A percentile compares a stretch with the other conserved stretches of the same genome.
Evolutionary conservation across 179 eudicot genomes (phyloP).

Genomic region (Silene noctiflora): DNA sequence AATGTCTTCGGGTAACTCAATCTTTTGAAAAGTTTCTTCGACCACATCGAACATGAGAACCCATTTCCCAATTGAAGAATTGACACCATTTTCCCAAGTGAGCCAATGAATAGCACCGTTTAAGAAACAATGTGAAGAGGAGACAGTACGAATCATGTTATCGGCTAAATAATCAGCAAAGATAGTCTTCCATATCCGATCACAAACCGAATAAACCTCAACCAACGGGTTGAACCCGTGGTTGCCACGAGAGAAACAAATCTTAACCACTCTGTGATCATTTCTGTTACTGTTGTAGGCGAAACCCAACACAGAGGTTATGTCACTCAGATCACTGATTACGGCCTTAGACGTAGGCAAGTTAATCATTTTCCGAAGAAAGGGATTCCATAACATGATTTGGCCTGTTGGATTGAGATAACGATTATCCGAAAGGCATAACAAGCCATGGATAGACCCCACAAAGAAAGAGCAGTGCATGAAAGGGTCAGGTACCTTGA

Average conservation of each 20-base stretch:
- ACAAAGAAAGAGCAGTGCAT: background rate
- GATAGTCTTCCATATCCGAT: too few relatives aligned
- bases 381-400: background rate
- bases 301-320: background rate
- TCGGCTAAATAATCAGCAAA: background rate
- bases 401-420: background rate
- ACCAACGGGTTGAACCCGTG: background rate
- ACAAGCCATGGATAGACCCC: background rate
- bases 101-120: background rate
- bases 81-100: background rate
- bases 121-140: background rate
- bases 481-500: background rate
- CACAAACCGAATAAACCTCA: too few relatives aligned
- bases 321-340: too few relatives aligned
- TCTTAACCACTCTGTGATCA: background rate
- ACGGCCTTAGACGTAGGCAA: background rate
- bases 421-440: background rate
- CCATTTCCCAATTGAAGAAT: background rate
- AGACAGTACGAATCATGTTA: background rate
- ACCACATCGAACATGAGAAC: background rate
- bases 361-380: background rate
- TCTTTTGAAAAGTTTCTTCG: background rate
- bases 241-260: background rate
- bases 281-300: background rate
- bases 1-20: background rate